Conservation (phyloP, 2,329 filamentous ascomycete genomes). For the Alternaria ventricosa region DNA sequence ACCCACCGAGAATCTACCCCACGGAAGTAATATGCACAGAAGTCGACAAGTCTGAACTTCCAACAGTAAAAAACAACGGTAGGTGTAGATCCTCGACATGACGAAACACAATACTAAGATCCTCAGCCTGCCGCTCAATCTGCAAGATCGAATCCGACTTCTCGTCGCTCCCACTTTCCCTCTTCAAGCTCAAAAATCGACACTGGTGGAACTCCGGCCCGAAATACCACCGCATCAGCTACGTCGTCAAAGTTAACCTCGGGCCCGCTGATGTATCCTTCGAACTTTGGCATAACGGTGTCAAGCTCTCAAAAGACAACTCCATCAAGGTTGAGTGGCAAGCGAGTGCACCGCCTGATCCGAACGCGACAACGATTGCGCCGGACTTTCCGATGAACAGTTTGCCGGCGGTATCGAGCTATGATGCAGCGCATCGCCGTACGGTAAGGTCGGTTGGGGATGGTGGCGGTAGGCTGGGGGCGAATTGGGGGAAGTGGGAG, state of each 20-base stretch:
- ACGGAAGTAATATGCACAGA: slow-evolving; percentile 27
- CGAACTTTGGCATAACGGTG: slow-evolving; percentile 29
- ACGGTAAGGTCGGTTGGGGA: background rate
- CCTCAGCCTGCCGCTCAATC: slow-evolving; percentile 20
- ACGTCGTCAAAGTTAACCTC: slow-evolving; percentile 25
- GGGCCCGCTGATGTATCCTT: slow-evolving; percentile 28
- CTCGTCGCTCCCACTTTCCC: slow-evolving; percentile 12
- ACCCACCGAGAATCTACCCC: slow-evolving; percentile 28
- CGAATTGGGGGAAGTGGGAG: background rate
- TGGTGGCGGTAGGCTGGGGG: background rate
- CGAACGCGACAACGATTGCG: background rate
- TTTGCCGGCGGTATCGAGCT: background rate
- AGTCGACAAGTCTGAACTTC: slow-evolving; percentile 21
- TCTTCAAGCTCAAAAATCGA: slow-evolving; percentile 31
- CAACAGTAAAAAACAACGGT: slow-evolving; percentile 16
- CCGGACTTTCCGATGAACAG: slow-evolving; percentile 11
- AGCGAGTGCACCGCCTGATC: slow-evolving; percentile 17
- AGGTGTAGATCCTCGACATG: background rate
- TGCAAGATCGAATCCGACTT: slow-evolving; percentile 31
- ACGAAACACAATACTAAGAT: background rate
- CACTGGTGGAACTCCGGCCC: slow-evolving; percentile 29
- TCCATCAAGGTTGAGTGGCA: slow-evolving; percentile 30
- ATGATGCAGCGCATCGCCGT: background rate
- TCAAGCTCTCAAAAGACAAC: slow-evolving; percentile 28
- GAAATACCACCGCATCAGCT: slow-evolving; percentile 27